Percentiles rank a stretch among this genome's conserved stretches.
These are phyloP conservation scores for Akanthomyces uredinophilus DNA, from an alignment of 2,329 filamentous ascomycete genomes.

Conservation along the genomic window DNA sequence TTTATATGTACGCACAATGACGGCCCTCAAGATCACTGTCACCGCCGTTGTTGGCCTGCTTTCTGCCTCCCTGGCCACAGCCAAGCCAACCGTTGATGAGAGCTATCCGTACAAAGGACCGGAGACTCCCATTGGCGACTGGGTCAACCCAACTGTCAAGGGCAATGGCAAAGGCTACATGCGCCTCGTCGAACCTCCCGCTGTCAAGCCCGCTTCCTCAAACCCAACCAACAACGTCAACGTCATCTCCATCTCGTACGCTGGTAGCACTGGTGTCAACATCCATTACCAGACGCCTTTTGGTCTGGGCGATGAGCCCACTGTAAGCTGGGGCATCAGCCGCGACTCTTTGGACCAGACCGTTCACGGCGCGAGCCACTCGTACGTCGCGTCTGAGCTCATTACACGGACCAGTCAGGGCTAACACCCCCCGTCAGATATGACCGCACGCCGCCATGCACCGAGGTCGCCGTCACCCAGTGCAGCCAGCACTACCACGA, in stretches of 20 bases:
- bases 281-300: slow-evolving; percentile 51
- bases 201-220: slow-evolving; percentile 37
- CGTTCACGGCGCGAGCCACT: slow-evolving; percentile 35
- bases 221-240: slow-evolving; percentile 49
- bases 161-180: slow-evolving; percentile 48
- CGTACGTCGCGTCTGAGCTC: slow-evolving; percentile 26
- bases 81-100: slow-evolving; percentile 31
- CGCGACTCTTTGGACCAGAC: slow-evolving; percentile 28
- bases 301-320: slow-evolving; percentile 40
- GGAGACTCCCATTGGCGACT: slow-evolving; percentile 43
- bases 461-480: slow-evolving; percentile 39
- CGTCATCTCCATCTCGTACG: slow-evolving; percentile 43
- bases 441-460: slow-evolving; percentile 46
- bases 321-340: slow-evolving; percentile 38
- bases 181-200: slow-evolving; percentile 44
- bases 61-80: slow-evolving; percentile 12
- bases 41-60: slow-evolving; percentile 5
- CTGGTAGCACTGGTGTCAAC: slow-evolving; percentile 42
- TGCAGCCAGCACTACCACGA: slow-evolving; percentile 50
- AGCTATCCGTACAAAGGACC: slow-evolving; percentile 44
- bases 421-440: slow-evolving; percentile 29
- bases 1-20: not conserved
- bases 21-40: not conserved
- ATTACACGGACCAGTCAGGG: not conserved
- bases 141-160: slow-evolving; percentile 44